Evolutionary conservation across 805 yeast genomes (phyloP).

Genomic region (Nakazawaea wickerhamii): DNA sequence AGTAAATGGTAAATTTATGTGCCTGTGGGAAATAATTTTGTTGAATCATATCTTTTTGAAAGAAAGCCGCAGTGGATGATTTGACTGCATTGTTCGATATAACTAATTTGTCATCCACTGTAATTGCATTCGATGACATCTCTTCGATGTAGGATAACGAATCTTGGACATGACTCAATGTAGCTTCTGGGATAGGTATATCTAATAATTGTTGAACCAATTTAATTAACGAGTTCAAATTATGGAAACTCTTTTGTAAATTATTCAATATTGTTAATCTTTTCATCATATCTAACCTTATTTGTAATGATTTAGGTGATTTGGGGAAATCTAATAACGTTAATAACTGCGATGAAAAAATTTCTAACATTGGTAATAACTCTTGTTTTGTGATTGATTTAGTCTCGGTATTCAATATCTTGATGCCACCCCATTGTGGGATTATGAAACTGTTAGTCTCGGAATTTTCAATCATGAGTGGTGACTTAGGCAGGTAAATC

Average conservation of each 20-base stretch:
- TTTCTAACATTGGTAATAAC: conserved; percentile 54
- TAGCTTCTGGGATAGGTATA: conserved; percentile 78
- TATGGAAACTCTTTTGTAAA: conserved; percentile 56
- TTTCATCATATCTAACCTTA: conserved; percentile 61
- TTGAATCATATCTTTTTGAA: conserved; percentile 92
- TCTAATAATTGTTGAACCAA: conserved; percentile 64
- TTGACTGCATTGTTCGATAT: conserved; percentile 37
- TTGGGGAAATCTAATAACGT: conserved; percentile 65
- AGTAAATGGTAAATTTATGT: conserved; percentile 89
- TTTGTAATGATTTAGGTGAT: conserved; percentile 42
- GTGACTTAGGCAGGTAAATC: conserved; percentile 57
- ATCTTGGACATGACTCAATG: conserved; percentile 48
- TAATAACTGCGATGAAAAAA: conserved; percentile 71
- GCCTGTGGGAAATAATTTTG: conserved; percentile 94
- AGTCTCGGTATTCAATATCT: conserved; percentile 37
- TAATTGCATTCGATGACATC: conserved; percentile 28
- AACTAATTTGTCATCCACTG: conserved; percentile 27
- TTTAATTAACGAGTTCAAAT: conserved; percentile 66
- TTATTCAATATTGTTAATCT: conserved; percentile 56
- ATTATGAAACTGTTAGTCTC: conserved; percentile 59
- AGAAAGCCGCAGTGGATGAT: conserved; percentile 73
- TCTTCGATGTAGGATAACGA: conserved; percentile 39
- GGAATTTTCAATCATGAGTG: conserved; percentile 41
- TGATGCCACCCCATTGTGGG: conserved; percentile 89
- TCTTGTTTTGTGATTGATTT: conserved; percentile 35